Evolutionary conservation across 768 basidiomycete species (phyloP), one percentile per base, ranked within the genome.

Genomic region (Boletellus ananiceps): DNA sequence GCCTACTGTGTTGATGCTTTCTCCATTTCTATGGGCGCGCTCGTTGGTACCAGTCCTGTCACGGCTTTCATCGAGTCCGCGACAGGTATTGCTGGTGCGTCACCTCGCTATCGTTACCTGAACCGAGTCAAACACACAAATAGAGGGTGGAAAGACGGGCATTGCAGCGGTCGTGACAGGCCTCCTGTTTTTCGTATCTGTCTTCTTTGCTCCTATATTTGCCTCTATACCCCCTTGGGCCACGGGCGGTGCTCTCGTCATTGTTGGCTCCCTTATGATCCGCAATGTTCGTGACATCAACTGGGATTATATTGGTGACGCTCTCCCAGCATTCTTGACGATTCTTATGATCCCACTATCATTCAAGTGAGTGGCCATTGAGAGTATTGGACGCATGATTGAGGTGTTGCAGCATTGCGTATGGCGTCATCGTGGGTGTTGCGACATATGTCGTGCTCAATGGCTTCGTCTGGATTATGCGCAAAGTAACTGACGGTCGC

Each of bases 181-280:
- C 7, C 59, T 89, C 38, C 78, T 81, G 56, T 93, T 93, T 77
- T 86, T 92, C 63, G 68, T 93, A 40, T 87, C 81, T 3, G 74
- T 93, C 47, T 93, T 93, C 76, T 93, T 93, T 60, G 80, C 90
- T 15, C 90, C 90, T 6, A 84, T 93, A 58, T 91, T 93, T 56
- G 88, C 88, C 9, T 88, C 86, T 11, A 89, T 93, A 44, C 90
- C 90, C 0, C 58, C 83, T 0, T 93, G 88, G 88, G 89, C 90
- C 4, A 93, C 90, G 1, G 90, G 90, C 13, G 85, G 90, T 48
- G 88, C 89, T 1, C 72, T 93, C 32, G 80, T 88, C 37, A 84
- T 93, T 47, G 89, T 89, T 11, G 90, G 90, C n/a, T 86, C 84
- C 14, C 73, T 91, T 58, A 93, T 93, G 90, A 87, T 89, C 66